These are phyloP conservation scores for Lathyrus tuberosus DNA, from an alignment of 306 rosid genomes.

Conservation along the genomic window DNA sequence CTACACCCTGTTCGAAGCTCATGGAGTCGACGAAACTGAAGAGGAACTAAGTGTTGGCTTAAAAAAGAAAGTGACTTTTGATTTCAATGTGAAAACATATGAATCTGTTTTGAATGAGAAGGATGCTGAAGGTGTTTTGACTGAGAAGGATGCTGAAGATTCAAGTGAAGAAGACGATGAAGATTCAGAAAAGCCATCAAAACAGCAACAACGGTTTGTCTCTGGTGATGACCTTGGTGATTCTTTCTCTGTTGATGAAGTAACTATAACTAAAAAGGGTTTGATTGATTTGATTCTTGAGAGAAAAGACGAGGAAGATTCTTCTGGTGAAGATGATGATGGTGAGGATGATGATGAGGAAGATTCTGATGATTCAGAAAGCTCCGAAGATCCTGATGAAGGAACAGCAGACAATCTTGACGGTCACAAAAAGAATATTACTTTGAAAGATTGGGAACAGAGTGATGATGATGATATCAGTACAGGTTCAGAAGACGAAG, in stretches of 20 bases:
- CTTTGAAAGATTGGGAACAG: constrained; percentile 89
- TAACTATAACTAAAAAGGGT: constrained; percentile 61
- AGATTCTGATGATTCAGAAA: constrained; percentile 57
- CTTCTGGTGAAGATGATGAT: constrained; percentile 34
- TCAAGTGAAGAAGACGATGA: no score
- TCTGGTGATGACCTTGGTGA: constrained; percentile 98
- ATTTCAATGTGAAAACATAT: no score
- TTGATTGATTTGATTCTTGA: constrained; percentile 84
- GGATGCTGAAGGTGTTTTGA: no score
- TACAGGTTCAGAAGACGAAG: constrained; percentile 55
- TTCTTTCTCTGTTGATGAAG: constrained; percentile 70
- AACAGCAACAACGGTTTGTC: constrained; percentile 54
- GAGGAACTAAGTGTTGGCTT: no score
- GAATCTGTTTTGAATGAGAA: no score
- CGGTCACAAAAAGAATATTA: constrained; percentile 40
- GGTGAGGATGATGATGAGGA: constrained; percentile 65
- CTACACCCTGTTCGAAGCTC: no score
- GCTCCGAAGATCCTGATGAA: constrained; percentile 57
- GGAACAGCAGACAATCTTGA: constrained; percentile 60
- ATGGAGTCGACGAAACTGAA: no score
- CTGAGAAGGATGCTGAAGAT: no score
- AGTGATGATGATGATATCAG: constrained; percentile 80
- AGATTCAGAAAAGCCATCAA: no score
- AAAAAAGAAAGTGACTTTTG: no score
- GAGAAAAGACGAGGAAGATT: constrained; percentile 56